Base-by-base conservation (phyloP, 768 basidiomycete species). In the Tulasnella sp. region DNA sequence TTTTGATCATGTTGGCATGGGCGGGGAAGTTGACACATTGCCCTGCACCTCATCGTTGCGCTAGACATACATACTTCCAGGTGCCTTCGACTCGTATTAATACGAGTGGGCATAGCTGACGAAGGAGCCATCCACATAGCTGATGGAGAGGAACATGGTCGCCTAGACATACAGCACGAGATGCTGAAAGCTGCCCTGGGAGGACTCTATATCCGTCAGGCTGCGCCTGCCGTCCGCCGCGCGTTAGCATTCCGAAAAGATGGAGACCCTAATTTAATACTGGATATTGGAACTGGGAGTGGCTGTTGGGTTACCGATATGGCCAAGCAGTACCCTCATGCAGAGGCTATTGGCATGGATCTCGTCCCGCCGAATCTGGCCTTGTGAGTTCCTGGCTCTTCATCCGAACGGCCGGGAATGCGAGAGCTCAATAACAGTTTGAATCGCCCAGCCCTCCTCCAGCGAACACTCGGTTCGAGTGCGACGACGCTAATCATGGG, bases 221-320 rank as follows among this genome's bases (percentile, higher is more conserved):
- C 39, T 17, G 68, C 77, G 25, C 78, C 79, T 17, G 76, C 81
- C 31, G 82, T 83, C 67, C 80, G 80, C 49, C 77, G 79, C 71
- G 82, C 82, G 6, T 78, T 83, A 8, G 79, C 80, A 14, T 80
- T 80, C 36, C 39, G 39, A 72, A 12, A 79, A 81, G 22, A 77
- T 67, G n/a, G 79, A 80, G 67, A 78, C 77, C 39, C 73, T 0
- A 81, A 81, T 22, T 77, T 79, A 3, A 80, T 83, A 36, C 72
- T 83, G 15, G 83, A 83, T 69, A 81, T 83, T n/a, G 82, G 83
- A 8, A 81, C 82, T 9, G 82, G 82, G 25, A 82, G 82, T 54
- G 82, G 82, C 45, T 82, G 81, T 49, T 83, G 83, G 83, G n/a
- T 38, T 39, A 42, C 31, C 6, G 71, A 72, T 42, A 72, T 72